Evolutionary conservation across 1,139 yeast species (phyloP).

Genomic region (Scheffersomyces illinoinensis): DNA sequence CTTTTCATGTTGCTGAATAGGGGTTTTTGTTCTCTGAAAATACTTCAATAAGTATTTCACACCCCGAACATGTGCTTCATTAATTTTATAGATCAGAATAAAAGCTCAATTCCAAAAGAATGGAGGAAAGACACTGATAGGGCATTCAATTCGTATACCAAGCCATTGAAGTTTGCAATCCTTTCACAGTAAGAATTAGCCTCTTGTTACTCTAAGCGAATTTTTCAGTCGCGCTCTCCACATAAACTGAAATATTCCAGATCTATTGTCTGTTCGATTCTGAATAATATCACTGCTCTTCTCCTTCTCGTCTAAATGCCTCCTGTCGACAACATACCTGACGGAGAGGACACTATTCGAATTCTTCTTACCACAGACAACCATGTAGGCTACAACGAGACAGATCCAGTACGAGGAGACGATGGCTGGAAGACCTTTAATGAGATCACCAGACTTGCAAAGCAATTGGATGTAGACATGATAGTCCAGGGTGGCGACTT

Average conservation of each 20-base stretch:
- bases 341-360: conserved; percentile 64
- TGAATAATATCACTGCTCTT: too few relatives aligned
- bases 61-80: not conserved
- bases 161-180: not conserved
- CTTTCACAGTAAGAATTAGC: not conserved
- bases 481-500: conserved; percentile 90
- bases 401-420: conserved; percentile 86
- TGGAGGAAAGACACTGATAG: too few relatives aligned
- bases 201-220: not conserved
- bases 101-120: not conserved
- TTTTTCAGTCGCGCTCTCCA: not conserved
- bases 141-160: not conserved
- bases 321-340: conserved; percentile 6
- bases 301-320: not conserved
- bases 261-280: not conserved
- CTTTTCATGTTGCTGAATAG: not conserved
- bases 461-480: conserved; percentile 78
- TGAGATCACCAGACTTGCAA: conserved; percentile 79
- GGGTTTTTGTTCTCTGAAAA: not conserved
- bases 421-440: conserved; percentile 88
- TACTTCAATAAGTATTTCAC: not conserved
- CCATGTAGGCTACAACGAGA: conserved; percentile 92
- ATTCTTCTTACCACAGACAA: conserved; percentile 90
- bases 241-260: not conserved
- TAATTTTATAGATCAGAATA: not conserved